Base-by-base conservation (phyloP, 305 asterid genomes). In the Petunia hybrid region DNA sequence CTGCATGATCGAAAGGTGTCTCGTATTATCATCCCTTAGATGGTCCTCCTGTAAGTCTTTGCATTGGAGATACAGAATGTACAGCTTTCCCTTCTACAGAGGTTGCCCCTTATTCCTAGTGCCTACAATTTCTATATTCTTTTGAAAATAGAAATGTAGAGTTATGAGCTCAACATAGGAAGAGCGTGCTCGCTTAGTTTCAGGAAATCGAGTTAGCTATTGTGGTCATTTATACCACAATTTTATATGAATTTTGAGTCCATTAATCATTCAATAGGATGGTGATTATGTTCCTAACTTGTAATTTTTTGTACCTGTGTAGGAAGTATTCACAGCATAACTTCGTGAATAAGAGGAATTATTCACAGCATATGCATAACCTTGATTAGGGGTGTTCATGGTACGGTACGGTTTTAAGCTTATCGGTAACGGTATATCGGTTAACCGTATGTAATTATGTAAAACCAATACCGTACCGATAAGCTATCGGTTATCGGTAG, bases 1-100 rank as follows among this genome's bases (percentile, higher is more conserved):
- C 77, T 70, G 42, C 22, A 8, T 70, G 46, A 70, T 46, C 9
- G 77, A 70, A 70, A 45, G 60, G 60, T 46, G 31, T 46, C 10
- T 31, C 2, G 45, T 4, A 60, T 31, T 70, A 31, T 10, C 41
- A 46, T 10, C 53, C 1, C 61, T 70, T 46, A 3, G 16, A 9
- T 7, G 74, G 53, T 66, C 36, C 13, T 14, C 12, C 13, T 31
- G 40, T 61, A 61, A 60, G 40, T 22, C 31, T 59, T 61, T 8
- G 5, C 8, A 0, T 4, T 31, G 43, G 43, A 13, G 12, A 39
- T 40, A 13, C 73, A 65, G 73, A 40, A 39, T 65, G 48, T 38
- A 65, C 73, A 65, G 51, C 73, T 65, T 5, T 40, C 35, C 48
- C 5, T 5, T 65, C 46, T 1, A 61, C 8, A 39, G 46, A 38